Conservation (phyloP, 2,329 filamentous ascomycete species). For the Penicillium sp. region DNA sequence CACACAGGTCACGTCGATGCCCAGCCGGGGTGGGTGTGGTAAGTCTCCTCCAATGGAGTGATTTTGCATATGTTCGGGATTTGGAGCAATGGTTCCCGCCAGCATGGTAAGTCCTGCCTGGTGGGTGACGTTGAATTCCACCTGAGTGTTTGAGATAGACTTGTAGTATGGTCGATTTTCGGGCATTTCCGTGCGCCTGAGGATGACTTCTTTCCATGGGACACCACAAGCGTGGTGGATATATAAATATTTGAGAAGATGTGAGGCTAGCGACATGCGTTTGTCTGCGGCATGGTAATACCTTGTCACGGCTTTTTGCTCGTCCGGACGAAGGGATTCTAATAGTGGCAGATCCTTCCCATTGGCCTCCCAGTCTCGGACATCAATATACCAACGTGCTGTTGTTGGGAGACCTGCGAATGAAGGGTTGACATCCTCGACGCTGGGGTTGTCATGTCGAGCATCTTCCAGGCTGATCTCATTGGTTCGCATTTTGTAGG, state of each 20-base stretch:
- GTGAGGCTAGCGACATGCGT: conserved; percentile 62
- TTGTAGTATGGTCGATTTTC: conserved; percentile 53
- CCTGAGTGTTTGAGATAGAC: conserved; percentile 41
- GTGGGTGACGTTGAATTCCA: conserved; percentile 67
- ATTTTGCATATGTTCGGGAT: conserved; percentile 1
- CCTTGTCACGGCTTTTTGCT: conserved; percentile 51
- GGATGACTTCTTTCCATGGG: conserved; percentile 58
- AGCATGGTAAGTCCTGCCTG: conserved; percentile 64
- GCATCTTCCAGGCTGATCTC: conserved; percentile 11
- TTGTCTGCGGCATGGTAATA: conserved; percentile 59
- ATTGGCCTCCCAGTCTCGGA: conserved; percentile 34
- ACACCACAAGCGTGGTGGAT: conserved; percentile 56
- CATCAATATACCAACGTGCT: conserved; percentile 48
- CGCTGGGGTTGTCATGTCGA: conserved; percentile 2
- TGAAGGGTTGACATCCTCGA: conserved; percentile 1
- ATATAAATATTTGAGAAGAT: conserved; percentile 62
- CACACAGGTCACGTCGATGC: conserved; percentile 64
- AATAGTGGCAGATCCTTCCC: conserved; percentile 39
- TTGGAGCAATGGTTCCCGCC: conserved; percentile 48
- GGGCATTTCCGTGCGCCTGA: conserved; percentile 53
- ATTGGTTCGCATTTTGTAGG: conserved; percentile 15
- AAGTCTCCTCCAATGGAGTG: background rate
- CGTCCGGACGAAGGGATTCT: conserved; percentile 43
- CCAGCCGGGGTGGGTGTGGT: conserved; percentile 44
- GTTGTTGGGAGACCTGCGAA: conserved; percentile 23